Evolutionary conservation across 1,284 basidiomycete species (phyloP), one percentile per base, ranked within the genome.

Genomic region (Gomphus bonarii): DNA sequence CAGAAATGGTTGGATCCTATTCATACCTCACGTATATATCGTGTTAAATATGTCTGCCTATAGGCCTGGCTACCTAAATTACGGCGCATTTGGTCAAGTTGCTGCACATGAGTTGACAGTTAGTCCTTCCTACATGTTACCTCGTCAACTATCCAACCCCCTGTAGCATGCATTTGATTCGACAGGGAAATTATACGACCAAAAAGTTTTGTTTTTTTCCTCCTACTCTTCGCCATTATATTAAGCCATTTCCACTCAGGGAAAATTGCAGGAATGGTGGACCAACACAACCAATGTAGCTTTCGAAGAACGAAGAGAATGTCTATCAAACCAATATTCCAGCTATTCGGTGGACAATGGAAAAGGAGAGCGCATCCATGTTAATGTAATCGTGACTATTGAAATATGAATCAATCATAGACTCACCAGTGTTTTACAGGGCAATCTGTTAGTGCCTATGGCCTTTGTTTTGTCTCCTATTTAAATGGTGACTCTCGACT

Each of bases 121-220:
- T 62, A 62, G 79, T 65, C 58, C 38, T 25, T 38, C 3, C 6
- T 57, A 22, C 14, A 18, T 36, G 35, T 10, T 48, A 31, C 22
- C 58, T 60, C 2, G 42, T 44, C 30, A 59, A 10, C 36, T 33
- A 14, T 50, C 14, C n/a, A 50, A 49, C 42, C 36, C 53, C 46
- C 58, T 63, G 52, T 64, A 91, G 79, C 94, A 97, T 66, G 92
- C 92, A 1, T 97, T 97, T 63, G 95, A 97, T 71, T 94, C 93
- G 58, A 79, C 88, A 46, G 95, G 95, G 10, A 77, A 91, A 43
- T 68, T 89, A 58, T 91, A 88, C 66, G 88, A 90, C 64, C 85
- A 86, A 67, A 48, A 71, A 76, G 56, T 58, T 25, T 22, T n/a
- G 56, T 35, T 7, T 6, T 16, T 11, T 16, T 10, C 12, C 31